Evolutionary conservation across 2,329 filamentous ascomycete species (phyloP), one percentile per base, ranked within the genome.

Genomic region (Penicillium palitans): DNA sequence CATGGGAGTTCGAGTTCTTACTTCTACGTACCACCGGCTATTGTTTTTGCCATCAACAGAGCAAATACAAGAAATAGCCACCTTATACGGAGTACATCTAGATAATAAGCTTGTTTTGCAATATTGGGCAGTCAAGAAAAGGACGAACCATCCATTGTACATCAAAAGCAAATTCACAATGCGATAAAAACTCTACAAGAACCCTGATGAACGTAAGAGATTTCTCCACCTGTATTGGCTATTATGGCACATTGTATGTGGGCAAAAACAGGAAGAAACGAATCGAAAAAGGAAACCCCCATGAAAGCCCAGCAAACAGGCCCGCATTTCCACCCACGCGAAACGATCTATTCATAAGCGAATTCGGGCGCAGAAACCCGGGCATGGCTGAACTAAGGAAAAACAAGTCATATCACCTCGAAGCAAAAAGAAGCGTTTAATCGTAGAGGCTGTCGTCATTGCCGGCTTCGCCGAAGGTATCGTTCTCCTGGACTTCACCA

Each of bases 401-500:
- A 49, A 57, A 55, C 42, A 66, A 62, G 62, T 64, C 61, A 59
- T 49, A 56, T 61, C 54, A 62, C 60, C 54, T 49, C 58, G 62
- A 52, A 60, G 45, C 48, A 63, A 60, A 59, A 59, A 53, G 61
- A 64, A 37, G 51, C 64, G 60, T 78, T 84, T 93, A 97, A 80
- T 96, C 91, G 78, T 98, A 98, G 76, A 98, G 90, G 80, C 93
- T 93, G 78, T 97, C 93, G 74, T 98, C 93, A 76, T 96, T 93
- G 70, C 91, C 93, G 67, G 87, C 90, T 71, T 93, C 89, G 65
- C 92, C 93, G 69, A 95, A 93, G 50, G 85, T 78, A 68, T 80
- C 80, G 53, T 75, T 78, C 64, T 77, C 80, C 64, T 76, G 78
- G 77, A 80, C 84, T 79, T 80, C 84, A 75, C 79, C 84, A 68